phyloP scores from a whole-genome alignment of 192 early-diverging fungal species.

The Rhizoclosmatium globosum region DNA sequence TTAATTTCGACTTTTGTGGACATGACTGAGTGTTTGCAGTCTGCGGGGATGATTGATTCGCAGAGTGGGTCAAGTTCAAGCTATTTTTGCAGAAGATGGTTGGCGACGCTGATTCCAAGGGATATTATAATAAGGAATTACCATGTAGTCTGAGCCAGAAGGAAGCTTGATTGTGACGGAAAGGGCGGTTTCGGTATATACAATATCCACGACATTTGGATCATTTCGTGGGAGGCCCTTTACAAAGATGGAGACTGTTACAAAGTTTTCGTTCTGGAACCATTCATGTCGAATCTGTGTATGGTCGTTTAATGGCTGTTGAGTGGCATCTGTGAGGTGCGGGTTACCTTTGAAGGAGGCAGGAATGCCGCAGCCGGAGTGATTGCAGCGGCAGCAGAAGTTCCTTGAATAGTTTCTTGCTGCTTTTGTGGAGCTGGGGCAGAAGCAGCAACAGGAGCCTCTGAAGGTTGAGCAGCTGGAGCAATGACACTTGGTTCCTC shows the following conservation, averaged over 20 bases:
- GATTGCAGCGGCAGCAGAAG: conserved; percentile 37
- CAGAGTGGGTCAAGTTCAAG: conserved; percentile 92
- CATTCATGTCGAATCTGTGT: conserved; percentile 85
- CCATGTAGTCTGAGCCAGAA: conserved; percentile 79
- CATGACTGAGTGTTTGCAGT: conserved; percentile 55
- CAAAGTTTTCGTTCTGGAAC: conserved; percentile 93
- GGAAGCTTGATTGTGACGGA: conserved; percentile 87
- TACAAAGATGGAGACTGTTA: conserved; percentile 91
- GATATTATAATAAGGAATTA: background rate
- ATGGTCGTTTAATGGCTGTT: background rate
- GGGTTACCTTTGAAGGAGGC: conserved; percentile 51
- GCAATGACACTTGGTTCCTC: conserved; percentile 33
- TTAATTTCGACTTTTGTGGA: conserved; percentile 68
- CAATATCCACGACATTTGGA: conserved; percentile 51
- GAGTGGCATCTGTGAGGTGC: background rate
- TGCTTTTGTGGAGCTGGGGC: conserved; percentile 5
- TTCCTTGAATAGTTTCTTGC: conserved; percentile 1
- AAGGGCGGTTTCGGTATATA: conserved; percentile 66
- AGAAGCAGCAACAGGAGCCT: conserved; percentile 32
- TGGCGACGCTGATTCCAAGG: background rate
- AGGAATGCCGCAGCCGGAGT: conserved; percentile 48
- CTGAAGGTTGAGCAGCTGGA: background rate
- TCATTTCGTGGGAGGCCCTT: conserved; percentile 83
- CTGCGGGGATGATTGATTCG: conserved; percentile 75
- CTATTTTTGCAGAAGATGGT: conserved; percentile 9